These are phyloP conservation scores for Mucor piriformis DNA, from an alignment of 371 early-diverging fungal species.

Conservation along the genomic window DNA sequence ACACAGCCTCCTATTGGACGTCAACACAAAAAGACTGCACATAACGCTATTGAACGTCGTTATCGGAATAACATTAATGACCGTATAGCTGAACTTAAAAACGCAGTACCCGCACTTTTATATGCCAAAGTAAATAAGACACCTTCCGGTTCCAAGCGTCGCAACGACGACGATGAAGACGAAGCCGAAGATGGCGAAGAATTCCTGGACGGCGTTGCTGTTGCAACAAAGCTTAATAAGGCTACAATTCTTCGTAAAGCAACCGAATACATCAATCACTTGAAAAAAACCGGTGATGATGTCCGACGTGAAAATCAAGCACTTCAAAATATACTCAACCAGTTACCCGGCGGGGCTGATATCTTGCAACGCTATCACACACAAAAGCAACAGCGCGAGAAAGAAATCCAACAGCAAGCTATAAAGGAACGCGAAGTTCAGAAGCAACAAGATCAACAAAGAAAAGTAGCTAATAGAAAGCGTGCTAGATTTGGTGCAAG, in stretches of 20 bases:
- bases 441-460: constrained; percentile 34
- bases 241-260: constrained; percentile 88
- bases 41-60: constrained; percentile 91
- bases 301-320: constrained; percentile 56
- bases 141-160: constrained; percentile 14
- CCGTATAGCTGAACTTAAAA: constrained; percentile 82
- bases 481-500: constrained; percentile 8
- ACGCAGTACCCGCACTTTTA: constrained; percentile 83
- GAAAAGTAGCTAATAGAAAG: constrained; percentile 33
- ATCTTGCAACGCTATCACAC: constrained; percentile 37
- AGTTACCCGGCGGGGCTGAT: constrained; percentile 61
- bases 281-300: constrained; percentile 66
- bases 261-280: constrained; percentile 84
- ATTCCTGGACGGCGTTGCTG: constrained; percentile 67
- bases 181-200: constrained; percentile 67
- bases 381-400: constrained; percentile 42
- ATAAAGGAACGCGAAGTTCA: constrained; percentile 34
- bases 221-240: constrained; percentile 85
- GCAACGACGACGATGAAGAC: constrained; percentile 46
- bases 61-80: constrained; percentile 94
- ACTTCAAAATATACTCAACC: constrained; percentile 52
- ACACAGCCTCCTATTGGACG: constrained; percentile 21
- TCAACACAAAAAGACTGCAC: constrained; percentile 82
- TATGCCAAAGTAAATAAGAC: constrained; percentile 60
- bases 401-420: constrained; percentile 33